Evolutionary conservation across 306 rosid genomes (phyloP).

Genomic region (Cyamopsis tetragonoloba): DNA sequence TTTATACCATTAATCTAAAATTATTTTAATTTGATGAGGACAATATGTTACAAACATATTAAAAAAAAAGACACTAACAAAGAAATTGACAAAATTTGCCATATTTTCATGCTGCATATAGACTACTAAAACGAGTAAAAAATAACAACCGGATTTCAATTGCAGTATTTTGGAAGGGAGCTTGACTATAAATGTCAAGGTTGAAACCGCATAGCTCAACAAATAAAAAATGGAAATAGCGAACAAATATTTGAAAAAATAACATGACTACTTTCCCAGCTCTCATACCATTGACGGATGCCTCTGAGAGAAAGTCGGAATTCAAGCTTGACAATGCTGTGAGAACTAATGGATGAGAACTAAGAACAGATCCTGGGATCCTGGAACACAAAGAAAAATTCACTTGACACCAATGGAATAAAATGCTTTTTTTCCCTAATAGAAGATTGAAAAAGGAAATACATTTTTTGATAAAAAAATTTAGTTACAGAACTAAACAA

Average conservation of each 20-base stretch:
- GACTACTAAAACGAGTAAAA: neutral
- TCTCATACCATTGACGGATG: slow-evolving; percentile 86
- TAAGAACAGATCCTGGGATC: slow-evolving; percentile 85
- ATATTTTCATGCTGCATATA: neutral
- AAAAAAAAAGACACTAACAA: neutral
- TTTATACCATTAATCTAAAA: neutral
- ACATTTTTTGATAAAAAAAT: slow-evolving; percentile 8
- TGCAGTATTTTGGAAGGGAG: neutral
- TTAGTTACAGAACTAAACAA: slow-evolving; percentile 9
- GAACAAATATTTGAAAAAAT: neutral
- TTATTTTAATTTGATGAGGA: neutral
- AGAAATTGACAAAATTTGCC: neutral
- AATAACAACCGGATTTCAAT: neutral
- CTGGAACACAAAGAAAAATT: slow-evolving; percentile 41
- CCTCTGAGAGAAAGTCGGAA: slow-evolving; percentile 90
- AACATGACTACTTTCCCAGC: neutral
- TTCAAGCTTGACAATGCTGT: slow-evolving; percentile 90
- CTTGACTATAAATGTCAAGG: neutral
- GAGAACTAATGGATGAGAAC: slow-evolving; percentile 89
- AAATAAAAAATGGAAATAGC: slow-evolving; percentile 3
- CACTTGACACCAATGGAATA: neutral
- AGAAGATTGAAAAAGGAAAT: neutral
- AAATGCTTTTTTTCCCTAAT: neutral
- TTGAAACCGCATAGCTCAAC: neutral
- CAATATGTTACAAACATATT: neutral